Base-by-base conservation (phyloP, 306 rosid species). In the Cucurbita argyrosperma region DNA sequence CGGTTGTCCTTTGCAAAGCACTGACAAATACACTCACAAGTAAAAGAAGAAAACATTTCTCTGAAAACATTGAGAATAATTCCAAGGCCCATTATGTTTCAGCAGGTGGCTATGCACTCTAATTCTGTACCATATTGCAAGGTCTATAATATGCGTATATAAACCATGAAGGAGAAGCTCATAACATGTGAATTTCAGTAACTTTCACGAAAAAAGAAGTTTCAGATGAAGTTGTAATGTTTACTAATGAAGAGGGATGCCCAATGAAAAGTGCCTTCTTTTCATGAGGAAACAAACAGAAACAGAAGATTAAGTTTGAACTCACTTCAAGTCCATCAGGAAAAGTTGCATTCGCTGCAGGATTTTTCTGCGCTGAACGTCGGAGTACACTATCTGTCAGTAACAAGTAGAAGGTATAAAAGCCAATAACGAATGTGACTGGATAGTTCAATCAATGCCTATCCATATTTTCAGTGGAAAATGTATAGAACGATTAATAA, bases 301-400 rank as follows among this genome's bases (percentile, higher is more conserved):
- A 46, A 49, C 23, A 52, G 49, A 23, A 46, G 55, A 46, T 68
- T 14, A 68, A 68, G 26, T 39, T 15, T 58, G 38, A 58, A 64
- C 80, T 82, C 75, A 95, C 99, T 92, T 95, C 99, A 82, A 89
- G 87, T 80, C 99, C 97, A 76, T 76, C 82, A 66, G 97, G 97
- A 86, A 95, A 91, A 78, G 88, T 84, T 67, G 87, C 79, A 76
- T 12, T 57, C 46, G 71, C 80, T 62, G 84, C 79, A 79, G 90
- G 70, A 74, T 79, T 83, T 78, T 85, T 87, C 85, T 86, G 84
- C 77, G 67, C 40, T 66, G 88, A 76, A 38, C 76, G 71, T 69
- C 79, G 83, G n/a, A 74, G 76, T 74, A 72, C 76, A 61, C 75
- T 72, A 76, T 87, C 88, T 61, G 80, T 79, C 75, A 85, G 67